A percentile compares a stretch with the other conserved stretches of the same genome.
These are phyloP conservation scores for Chrysoporthe austroafricana DNA, from an alignment of 2,329 filamentous ascomycete genomes.

Conservation along the genomic window DNA sequence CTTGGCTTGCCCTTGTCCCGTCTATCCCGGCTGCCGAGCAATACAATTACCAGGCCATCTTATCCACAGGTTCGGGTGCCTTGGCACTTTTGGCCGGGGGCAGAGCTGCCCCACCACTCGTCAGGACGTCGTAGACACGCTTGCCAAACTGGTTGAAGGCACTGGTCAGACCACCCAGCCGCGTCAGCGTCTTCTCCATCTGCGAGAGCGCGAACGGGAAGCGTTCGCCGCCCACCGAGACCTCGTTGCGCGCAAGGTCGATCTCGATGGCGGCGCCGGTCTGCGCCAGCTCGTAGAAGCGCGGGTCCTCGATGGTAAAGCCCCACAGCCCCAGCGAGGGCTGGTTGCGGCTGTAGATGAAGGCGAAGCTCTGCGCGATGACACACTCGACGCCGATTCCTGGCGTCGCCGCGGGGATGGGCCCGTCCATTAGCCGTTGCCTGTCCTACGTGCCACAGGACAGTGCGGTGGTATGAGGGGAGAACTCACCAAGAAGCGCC, in stretches of 20 bases:
- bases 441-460: slow-evolving; percentile 41
- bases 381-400: no score
- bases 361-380: no score
- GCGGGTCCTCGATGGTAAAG: no score
- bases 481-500: slow-evolving; percentile 40
- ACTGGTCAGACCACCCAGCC: slow-evolving; percentile 43
- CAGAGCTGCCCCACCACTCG: slow-evolving; percentile 1
- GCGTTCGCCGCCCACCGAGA: slow-evolving; percentile 33
- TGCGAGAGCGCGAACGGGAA: slow-evolving; percentile 42
- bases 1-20: no score
- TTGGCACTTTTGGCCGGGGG: no score
- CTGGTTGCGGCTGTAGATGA: no score
- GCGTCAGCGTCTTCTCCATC: slow-evolving; percentile 45
- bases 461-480: slow-evolving; percentile 43
- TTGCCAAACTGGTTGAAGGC: slow-evolving; percentile 45
- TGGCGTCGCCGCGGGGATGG: no score
- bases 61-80: no score
- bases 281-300: no score
- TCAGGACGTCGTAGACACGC: slow-evolving; percentile 37
- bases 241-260: slow-evolving; percentile 35
- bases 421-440: slow-evolving; percentile 21
- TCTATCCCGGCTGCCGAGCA: no score
- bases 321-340: no score
- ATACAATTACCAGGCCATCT: no score
- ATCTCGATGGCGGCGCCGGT: slow-evolving; percentile 39